Evolutionary conservation across 768 basidiomycete species (phyloP).

Genomic region (Trametes sanguinea): DNA sequence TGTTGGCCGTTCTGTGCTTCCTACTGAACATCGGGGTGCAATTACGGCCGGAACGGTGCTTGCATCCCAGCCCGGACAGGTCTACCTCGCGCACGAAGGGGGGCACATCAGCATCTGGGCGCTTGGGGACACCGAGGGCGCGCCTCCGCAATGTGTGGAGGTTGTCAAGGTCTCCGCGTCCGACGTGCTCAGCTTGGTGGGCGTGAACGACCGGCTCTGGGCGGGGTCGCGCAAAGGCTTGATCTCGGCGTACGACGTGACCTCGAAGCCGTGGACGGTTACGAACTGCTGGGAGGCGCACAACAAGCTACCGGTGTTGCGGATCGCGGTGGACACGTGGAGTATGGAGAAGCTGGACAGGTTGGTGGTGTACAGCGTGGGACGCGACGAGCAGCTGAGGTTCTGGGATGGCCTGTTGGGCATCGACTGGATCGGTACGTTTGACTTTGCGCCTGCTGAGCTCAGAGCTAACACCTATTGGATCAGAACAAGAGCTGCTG

Average conservation of each 20-base stretch:
- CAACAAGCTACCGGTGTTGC: conserved; percentile 59
- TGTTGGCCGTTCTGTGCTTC: conserved; percentile 54
- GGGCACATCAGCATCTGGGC: conserved; percentile 88
- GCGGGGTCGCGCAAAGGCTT: conserved; percentile 81
- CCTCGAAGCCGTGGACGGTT: conserved; percentile 75
- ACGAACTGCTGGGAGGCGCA: conserved; percentile 91
- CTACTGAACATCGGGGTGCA: conserved; percentile 74
- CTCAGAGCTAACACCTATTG: neutral
- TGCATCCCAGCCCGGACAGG: conserved; percentile 61
- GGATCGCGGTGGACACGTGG: conserved; percentile 68
- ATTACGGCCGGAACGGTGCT: conserved; percentile 82
- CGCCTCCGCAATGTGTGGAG: conserved; percentile 65
- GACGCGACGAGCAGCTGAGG: conserved; percentile 68
- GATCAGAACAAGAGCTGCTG: conserved; percentile 70
- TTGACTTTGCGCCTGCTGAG: neutral
- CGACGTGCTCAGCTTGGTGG: conserved; percentile 81
- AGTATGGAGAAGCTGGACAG: conserved; percentile 70
- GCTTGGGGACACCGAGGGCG: conserved; percentile 48
- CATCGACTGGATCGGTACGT: conserved; percentile 84
- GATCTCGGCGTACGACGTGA: conserved; percentile 80
- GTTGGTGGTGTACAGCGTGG: conserved; percentile 74
- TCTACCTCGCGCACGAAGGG: conserved; percentile 91
- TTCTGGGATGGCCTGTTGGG: conserved; percentile 92
- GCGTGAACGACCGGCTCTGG: conserved; percentile 85
- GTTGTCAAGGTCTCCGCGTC: conserved; percentile 80